Evolutionary conservation across 169 alveolate genomes (phyloP), one percentile per base, ranked within the genome.

Genomic region (Eimeria necatrix): DNA sequence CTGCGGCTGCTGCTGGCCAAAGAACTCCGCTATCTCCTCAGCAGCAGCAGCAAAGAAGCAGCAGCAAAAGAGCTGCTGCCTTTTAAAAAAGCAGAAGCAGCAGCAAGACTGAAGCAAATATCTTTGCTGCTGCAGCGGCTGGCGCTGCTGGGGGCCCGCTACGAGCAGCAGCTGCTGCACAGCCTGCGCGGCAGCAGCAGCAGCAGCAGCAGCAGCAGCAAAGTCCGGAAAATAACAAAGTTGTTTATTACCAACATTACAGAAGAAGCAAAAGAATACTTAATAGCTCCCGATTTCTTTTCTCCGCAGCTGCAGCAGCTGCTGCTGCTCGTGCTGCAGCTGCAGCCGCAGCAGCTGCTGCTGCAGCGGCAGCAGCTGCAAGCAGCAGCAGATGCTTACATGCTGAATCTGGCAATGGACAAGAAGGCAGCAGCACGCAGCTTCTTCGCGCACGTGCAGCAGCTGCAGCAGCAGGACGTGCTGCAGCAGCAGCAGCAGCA

Each of bases 231-330:
- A 26, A 76, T 78, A 78, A 51, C 88, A 49, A 78, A 46, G 41
- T 18, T 78, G 10, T 78, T 78, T 78, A 46, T 78, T 10, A 78
- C 48, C 18, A 78, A 78, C 26, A 78, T 78, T 5, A 18, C 88
- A n/a, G 70, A 78, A 51, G 70, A 78, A 51, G 70, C 49, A n/a
- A 48, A 78, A 16, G 70, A 12, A n/a, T 78, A 41, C 46, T 8
- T 78, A 4, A 46, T 53, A 4, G 68, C 49, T 8, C 70, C 61
- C 18, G 16, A 2, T 4, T 78, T 78, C 48, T 49, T 78, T 53
- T 78, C 88, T 78, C 71, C 88, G 9, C 71, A 48, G 48, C 48
- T 78, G 12, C 88, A 78, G 48, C 48, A 18, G 70, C 88, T 78
- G 12, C 88, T 78, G 41, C 22, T 5, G 18, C 49, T 78, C 4